A percentile compares a stretch with the other conserved stretches of the same genome.
Evolutionary conservation across 805 yeast genomes (phyloP).

Genomic region (Priceomyces melissophilus): DNA sequence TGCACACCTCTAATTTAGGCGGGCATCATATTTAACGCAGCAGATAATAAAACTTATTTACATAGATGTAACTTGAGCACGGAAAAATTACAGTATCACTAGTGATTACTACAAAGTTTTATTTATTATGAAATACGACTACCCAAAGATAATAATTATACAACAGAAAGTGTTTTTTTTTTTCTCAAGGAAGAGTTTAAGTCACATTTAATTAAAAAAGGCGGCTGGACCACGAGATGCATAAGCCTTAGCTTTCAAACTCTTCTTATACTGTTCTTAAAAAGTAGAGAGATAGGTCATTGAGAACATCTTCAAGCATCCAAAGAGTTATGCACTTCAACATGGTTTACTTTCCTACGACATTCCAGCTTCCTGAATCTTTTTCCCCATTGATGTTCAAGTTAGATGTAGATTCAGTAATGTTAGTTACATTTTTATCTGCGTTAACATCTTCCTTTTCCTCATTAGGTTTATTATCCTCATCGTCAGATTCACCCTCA

Average conservation of each 20-base stretch:
- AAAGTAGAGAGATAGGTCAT: neutral
- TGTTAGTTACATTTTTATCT: constrained; percentile 13
- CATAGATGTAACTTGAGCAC: too few relatives aligned
- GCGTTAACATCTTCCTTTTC: constrained; percentile 12
- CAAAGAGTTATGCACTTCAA: neutral
- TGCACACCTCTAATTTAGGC: too few relatives aligned
- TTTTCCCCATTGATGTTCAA: constrained; percentile 22
- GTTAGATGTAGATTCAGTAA: constrained; percentile 23
- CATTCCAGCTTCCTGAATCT: constrained; percentile 35
- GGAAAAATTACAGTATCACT: neutral
- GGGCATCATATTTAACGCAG: too few relatives aligned
- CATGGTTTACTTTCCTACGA: constrained; percentile 26
- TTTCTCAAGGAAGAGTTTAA: too few relatives aligned
- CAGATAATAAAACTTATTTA: too few relatives aligned
- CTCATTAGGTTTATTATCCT: constrained; percentile 15
- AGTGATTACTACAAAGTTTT: neutral
- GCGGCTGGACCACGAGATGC: too few relatives aligned
- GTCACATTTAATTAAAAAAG: too few relatives aligned
- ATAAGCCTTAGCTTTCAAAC: too few relatives aligned
- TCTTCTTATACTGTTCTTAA: too few relatives aligned
- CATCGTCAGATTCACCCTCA: constrained; percentile 31
- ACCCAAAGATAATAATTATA: constrained; percentile 4
- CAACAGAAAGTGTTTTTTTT: constrained; percentile 1
- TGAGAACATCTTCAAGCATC: neutral
- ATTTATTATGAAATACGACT: constrained; percentile 1